These are phyloP conservation scores for Sporisorium iseilematis-ciliati DNA, from an alignment of 1,284 basidiomycete species.

Conservation along the genomic window DNA sequence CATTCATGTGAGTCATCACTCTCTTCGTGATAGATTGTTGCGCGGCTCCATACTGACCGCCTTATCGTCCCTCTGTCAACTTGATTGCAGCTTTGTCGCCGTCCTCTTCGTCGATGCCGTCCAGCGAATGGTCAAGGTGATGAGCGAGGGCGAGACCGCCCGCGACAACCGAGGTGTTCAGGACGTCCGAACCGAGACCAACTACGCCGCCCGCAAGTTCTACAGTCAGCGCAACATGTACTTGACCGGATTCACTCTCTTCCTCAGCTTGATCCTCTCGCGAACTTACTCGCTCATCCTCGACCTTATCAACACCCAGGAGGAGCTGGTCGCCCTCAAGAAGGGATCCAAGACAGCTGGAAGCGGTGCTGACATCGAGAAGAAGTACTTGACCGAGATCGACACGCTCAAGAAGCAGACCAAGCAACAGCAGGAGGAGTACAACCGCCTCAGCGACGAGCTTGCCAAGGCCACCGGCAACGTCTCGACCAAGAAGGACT, in stretches of 20 bases:
- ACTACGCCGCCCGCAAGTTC: slow-evolving; percentile 86
- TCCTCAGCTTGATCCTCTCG: slow-evolving; percentile 83
- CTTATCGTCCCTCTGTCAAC: not conserved
- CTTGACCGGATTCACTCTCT: slow-evolving; percentile 82
- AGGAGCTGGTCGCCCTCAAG: slow-evolving; percentile 86
- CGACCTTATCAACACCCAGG: slow-evolving; percentile 89
- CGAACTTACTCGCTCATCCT: slow-evolving; percentile 91
- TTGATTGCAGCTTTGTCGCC: slow-evolving; percentile 79
- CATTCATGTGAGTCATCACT: slow-evolving; percentile 81
- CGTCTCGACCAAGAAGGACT: slow-evolving; percentile 61
- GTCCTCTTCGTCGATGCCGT: slow-evolving; percentile 87
- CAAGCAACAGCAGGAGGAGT: slow-evolving; percentile 66
- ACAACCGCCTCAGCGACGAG: slow-evolving; percentile 68
- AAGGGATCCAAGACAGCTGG: slow-evolving; percentile 71
- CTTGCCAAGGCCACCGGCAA: slow-evolving; percentile 58
- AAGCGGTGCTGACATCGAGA: slow-evolving; percentile 62
- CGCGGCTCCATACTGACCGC: not conserved
- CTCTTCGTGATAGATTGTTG: not conserved
- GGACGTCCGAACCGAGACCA: slow-evolving; percentile 84
- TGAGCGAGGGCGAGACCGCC: slow-evolving; percentile 79
- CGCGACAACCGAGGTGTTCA: slow-evolving; percentile 76
- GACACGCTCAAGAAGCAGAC: slow-evolving; percentile 68
- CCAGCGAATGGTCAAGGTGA: slow-evolving; percentile 90
- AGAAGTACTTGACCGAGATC: slow-evolving; percentile 54
- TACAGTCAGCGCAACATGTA: slow-evolving; percentile 82